These are phyloP conservation scores for Hanseniaspora clermontiae DNA, from an alignment of 805 yeast species.

Conservation along the genomic window DNA sequence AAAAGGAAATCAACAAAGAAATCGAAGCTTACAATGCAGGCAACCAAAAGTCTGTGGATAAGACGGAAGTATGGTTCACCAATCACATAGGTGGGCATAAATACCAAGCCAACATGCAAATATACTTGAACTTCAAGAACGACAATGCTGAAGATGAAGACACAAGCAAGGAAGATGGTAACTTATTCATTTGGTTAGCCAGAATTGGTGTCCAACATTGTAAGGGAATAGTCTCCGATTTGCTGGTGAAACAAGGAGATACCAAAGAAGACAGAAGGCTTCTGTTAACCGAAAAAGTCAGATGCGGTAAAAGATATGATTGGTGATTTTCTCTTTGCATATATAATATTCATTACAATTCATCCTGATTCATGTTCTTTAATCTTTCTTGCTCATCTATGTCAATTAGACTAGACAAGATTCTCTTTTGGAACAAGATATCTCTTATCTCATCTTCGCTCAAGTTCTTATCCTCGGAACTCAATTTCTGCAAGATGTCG, in stretches of 20 bases:
- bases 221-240: constrained; percentile 61
- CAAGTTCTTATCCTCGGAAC: neutral
- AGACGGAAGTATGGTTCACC: constrained; percentile 39
- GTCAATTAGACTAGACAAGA: constrained; percentile 1
- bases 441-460: neutral
- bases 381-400: constrained; percentile 7
- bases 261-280: constrained; percentile 42
- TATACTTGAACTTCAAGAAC: constrained; percentile 41
- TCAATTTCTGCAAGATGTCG: neutral
- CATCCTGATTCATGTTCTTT: neutral
- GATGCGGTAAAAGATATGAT: constrained; percentile 38
- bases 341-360: neutral
- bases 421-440: constrained; percentile 8
- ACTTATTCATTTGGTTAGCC: constrained; percentile 74
- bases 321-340: constrained; percentile 32
- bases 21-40: neutral
- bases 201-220: constrained; percentile 69
- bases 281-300: constrained; percentile 49
- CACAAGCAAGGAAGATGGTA: constrained; percentile 20
- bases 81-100: constrained; percentile 97
- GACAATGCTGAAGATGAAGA: constrained; percentile 26
- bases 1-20: constrained; percentile 55
- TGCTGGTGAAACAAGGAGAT: constrained; percentile 45
- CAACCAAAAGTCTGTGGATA: neutral
- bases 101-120: constrained; percentile 76